These are phyloP conservation scores for Helotiales sp. DNA, from an alignment of 2,329 filamentous ascomycete genomes.

Conservation along the genomic window DNA sequence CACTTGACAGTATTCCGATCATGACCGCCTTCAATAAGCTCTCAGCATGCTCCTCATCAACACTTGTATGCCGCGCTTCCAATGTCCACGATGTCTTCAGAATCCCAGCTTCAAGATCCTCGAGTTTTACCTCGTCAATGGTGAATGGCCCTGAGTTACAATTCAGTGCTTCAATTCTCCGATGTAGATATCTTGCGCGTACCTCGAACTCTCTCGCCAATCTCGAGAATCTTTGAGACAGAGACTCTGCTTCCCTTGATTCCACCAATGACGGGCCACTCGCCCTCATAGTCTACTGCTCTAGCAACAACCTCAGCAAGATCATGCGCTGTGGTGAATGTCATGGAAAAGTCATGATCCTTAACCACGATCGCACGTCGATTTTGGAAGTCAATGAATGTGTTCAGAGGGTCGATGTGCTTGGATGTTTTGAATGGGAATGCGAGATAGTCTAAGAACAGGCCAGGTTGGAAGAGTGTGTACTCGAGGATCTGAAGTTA, in stretches of 20 bases:
- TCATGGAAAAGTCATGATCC: slow-evolving; percentile 43
- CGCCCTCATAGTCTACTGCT: slow-evolving; percentile 34
- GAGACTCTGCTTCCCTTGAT: slow-evolving; percentile 33
- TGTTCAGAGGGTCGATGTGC: slow-evolving; percentile 37
- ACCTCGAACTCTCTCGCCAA: slow-evolving; percentile 46
- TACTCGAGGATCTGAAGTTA: slow-evolving; percentile 45
- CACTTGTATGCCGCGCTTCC: slow-evolving; percentile 32
- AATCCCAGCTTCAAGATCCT: slow-evolving; percentile 47
- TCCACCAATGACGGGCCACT: slow-evolving; percentile 37
- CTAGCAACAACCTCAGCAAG: slow-evolving; percentile 38
- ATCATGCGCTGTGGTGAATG: slow-evolving; percentile 46
- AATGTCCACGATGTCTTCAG: slow-evolving; percentile 44
- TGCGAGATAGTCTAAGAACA: slow-evolving; percentile 50
- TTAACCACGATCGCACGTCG: slow-evolving; percentile 44
- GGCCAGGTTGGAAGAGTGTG: slow-evolving; percentile 48
- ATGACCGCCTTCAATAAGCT: slow-evolving; percentile 39
- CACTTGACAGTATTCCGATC: slow-evolving; percentile 43
- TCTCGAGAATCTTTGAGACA: slow-evolving; percentile 34
- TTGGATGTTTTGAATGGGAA: slow-evolving; percentile 42
- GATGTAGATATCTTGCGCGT: background rate
- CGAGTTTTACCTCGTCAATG: slow-evolving; percentile 45
- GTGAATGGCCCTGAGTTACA: slow-evolving; percentile 37
- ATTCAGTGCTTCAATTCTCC: slow-evolving; percentile 13
- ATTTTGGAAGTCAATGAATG: slow-evolving; percentile 33
- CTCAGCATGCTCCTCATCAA: slow-evolving; percentile 36